These are phyloP conservation scores for Trametopsis cervina DNA, from an alignment of 768 basidiomycete genomes.

Conservation along the genomic window DNA sequence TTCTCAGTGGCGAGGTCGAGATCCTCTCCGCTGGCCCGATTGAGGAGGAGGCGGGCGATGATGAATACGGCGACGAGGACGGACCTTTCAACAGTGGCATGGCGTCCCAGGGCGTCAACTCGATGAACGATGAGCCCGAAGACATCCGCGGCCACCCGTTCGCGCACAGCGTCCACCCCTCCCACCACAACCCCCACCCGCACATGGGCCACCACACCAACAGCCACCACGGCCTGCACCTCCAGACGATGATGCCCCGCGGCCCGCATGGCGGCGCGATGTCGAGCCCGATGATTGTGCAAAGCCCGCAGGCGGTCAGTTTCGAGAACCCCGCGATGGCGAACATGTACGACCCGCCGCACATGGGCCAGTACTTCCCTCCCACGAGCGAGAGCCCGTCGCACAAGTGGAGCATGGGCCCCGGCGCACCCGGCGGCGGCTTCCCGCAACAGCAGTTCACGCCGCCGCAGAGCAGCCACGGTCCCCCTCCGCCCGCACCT, in stretches of 20 bases:
- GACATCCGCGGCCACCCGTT: conserved; percentile 9
- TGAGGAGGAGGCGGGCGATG: conserved; percentile 50
- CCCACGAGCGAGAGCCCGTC: not conserved
- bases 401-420: conserved; percentile 1
- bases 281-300: conserved; percentile 39
- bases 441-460: conserved; percentile 20
- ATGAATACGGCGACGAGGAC: conserved; percentile 38
- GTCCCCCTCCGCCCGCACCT: conserved; percentile 34
- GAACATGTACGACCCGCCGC: conserved; percentile 33
- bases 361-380: conserved; percentile 24
- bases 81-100: conserved; percentile 22
- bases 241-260: conserved; percentile 29
- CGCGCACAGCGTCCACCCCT: conserved; percentile 7
- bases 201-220: conserved; percentile 1
- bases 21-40: conserved; percentile 41
- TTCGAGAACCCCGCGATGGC: conserved; percentile 50
- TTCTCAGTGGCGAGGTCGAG: conserved; percentile 66
- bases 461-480: conserved; percentile 16
- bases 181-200: conserved; percentile 24
- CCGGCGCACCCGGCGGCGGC: not conserved
- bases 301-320: conserved; percentile 34
- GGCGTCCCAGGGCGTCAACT: conserved; percentile 12
- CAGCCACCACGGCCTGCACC: conserved; percentile 18
- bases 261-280: conserved; percentile 11
- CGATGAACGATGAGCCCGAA: conserved; percentile 16